Base-by-base conservation (phyloP, 306 rosid species). In the Acacia confusa region DNA sequence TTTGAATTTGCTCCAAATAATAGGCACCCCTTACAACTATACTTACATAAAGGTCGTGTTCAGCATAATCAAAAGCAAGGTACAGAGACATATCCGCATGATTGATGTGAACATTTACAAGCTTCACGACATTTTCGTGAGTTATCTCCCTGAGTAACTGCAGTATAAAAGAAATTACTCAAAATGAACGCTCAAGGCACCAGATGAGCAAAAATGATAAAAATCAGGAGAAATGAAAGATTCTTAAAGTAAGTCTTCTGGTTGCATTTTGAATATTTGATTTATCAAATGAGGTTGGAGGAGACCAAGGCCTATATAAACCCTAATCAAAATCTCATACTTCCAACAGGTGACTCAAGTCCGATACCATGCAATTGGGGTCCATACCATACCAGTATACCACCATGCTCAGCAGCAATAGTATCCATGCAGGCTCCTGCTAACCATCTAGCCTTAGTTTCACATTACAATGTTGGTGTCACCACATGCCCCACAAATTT, bases 1-100 rank as follows among this genome's bases (percentile, higher is more conserved):
- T 41, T 64, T 71, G 66, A 57, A 48, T 25, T 77, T 9, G 27
- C 30, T 25, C 28, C 47, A n/a, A 25, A 73, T 19, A 78, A 47
- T 60, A 61, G 58, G 72, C 66, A 32, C 41, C 78, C 48, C 81
- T 28, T 43, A 63, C 71, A 22, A 43, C 17, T 28, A 69, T 11
- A 87, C 98, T 93, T 87, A 95, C 99, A 84, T 93, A 95, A 36
- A 95, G 99, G 77, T 95, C 99, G 57, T 95, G 99, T 78, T 95
- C 97, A 0, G 99, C 97, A 43, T 93, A 95, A 87, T 95, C 99
- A 61, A 95, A 95, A 40, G 99, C 99, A 24, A 95, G 90, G 79
- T 95, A 93, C 65, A 93, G 92, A 73, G 99, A 95, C 99, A 95
- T 95, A 83, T 95, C 99, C 4, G 89, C 64, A 40, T 93, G 99